Evolutionary conservation across 1,139 yeast species (phyloP).

Genomic region (Pichia sp.): DNA sequence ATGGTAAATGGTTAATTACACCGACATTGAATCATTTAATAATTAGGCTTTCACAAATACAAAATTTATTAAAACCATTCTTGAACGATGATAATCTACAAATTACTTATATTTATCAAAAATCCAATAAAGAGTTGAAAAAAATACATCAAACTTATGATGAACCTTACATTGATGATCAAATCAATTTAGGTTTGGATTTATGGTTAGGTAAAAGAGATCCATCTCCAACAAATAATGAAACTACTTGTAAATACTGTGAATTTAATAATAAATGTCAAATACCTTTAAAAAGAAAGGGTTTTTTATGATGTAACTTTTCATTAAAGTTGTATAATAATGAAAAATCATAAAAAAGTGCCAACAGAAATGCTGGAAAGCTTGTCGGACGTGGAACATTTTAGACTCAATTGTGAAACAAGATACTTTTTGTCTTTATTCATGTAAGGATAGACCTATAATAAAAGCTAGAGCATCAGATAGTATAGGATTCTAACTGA

Average conservation of each 20-base stretch:
- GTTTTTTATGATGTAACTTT: not conserved
- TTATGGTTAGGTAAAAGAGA: constrained; percentile 52
- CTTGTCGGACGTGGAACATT: no score
- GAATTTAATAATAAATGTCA: constrained; percentile 37
- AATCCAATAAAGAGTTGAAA: constrained; percentile 31
- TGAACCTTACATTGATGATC: constrained; percentile 23
- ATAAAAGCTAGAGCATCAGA: no score
- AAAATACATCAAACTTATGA: constrained; percentile 19
- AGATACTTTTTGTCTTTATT: no score
- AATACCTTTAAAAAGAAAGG: constrained; percentile 3
- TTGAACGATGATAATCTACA: constrained; percentile 34
- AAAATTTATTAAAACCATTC: constrained; percentile 32
- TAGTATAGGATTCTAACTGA: no score
- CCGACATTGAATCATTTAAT: constrained; percentile 54
- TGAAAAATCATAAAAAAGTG: no score
- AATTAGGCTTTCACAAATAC: constrained; percentile 47
- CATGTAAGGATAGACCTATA: no score
- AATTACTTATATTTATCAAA: constrained; percentile 47
- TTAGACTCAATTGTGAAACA: no score
- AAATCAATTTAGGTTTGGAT: constrained; percentile 32
- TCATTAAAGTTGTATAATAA: not conserved
- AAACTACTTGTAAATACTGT: constrained; percentile 43
- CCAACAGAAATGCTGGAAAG: no score
- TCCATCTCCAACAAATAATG: constrained; percentile 36
- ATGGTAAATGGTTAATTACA: constrained; percentile 42